Base-by-base conservation (phyloP, 2,329 filamentous ascomycete species). In the Fusarium verrucosum region DNA sequence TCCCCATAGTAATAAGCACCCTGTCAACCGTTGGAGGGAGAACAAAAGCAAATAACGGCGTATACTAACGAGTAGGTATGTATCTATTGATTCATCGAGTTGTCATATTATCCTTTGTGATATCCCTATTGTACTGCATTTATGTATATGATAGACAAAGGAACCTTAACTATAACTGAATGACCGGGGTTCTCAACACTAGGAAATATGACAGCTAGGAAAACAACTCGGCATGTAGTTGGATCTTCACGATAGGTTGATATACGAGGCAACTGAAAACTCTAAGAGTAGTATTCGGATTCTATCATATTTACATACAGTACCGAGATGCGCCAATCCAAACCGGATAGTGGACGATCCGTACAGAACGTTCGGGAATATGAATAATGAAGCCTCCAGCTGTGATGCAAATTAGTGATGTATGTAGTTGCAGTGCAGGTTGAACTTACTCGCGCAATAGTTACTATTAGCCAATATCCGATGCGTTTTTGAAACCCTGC, bases 271-370 rank as follows among this genome's bases (percentile, higher is more conserved):
- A 36, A 26, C 33, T 41, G 20, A 20, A 36, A 62, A 62, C 51
- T 58, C 38, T 52, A 25, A 43, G 38, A 17, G 58, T 57, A 56
- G 56, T 61, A 61, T 61, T 56, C 40, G 36, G 28, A 22, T 35
- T 26, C 30, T 26, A 37, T 37, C 35, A 38, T 22, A n/a, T n/a
- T n/a, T n/a, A n/a, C n/a, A n/a, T n/a, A n/a, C n/a, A n/a, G 28
- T 30, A 23, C 17, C 41, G 23, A 60, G 25, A 13, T 13, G 49
- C 20, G 25, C 51, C 37, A 25, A 51, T 33, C 37, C n/a, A 54
- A 19, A 35, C 35, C 47, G 50, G 33, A 45, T 41, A 33, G 20
- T 45, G 19, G 32, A 30, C 26, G 22, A 40, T 20, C 20, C 19
- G 25, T 11, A 25, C 35, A 28, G 20, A 38, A 41, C 26, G 46